Conservation (phyloP, 257 asterid genomes). For the Coffea eugenioides region DNA sequence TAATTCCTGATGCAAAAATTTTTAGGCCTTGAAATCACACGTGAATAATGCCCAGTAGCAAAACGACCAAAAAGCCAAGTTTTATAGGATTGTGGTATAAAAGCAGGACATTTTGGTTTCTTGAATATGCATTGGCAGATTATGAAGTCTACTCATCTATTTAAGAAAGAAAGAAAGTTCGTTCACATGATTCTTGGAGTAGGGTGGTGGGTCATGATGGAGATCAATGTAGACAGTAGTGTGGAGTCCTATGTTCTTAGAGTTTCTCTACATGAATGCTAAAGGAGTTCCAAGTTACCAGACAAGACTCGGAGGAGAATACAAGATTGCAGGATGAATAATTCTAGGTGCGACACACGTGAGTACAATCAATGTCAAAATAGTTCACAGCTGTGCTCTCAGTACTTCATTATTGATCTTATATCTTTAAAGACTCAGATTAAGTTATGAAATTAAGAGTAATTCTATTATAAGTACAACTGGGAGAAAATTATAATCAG, state of each 20-base stretch:
- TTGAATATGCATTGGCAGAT: not conserved
- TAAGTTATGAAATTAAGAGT: too few species aligned
- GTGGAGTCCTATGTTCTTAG: not conserved
- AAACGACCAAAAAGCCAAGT: not conserved
- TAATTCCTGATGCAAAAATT: not conserved
- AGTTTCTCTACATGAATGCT: not conserved
- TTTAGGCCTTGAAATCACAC: not conserved
- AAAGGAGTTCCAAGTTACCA: not conserved
- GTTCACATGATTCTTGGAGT: slow-evolving; percentile 44
- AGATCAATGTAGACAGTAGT: not conserved
- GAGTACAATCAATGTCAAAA: not conserved
- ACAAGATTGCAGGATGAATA: not conserved
- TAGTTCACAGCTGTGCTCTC: not conserved
- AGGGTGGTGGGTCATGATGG: slow-evolving; percentile 10
- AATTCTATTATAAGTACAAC: too few species aligned
- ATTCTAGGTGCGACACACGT: slow-evolving; percentile 3
- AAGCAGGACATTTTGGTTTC: not conserved
- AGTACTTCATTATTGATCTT: not conserved
- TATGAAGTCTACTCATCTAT: not conserved
- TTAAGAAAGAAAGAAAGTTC: slow-evolving; percentile 13
- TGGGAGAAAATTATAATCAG: too few species aligned
- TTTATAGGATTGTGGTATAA: not conserved
- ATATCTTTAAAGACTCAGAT: not conserved
- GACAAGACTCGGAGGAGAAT: not conserved
- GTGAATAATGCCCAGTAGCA: not conserved